These are phyloP conservation scores for Prunus campanulata DNA, from an alignment of 306 rosid species.

Conservation along the genomic window DNA sequence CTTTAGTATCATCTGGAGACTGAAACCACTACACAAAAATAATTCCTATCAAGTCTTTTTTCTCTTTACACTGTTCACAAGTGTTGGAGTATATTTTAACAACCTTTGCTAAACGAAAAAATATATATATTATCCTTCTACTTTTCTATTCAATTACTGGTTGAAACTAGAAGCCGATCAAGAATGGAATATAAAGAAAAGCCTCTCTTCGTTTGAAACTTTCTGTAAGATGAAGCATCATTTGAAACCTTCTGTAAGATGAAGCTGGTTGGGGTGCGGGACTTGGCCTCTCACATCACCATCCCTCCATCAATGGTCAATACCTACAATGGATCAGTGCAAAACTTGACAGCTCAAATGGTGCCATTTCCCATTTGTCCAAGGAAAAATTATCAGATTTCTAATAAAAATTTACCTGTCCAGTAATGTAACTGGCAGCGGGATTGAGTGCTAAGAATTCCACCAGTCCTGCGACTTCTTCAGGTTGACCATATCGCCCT, in stretches of 20 bases:
- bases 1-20: background rate
- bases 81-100: background rate
- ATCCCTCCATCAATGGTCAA: constrained; percentile 91
- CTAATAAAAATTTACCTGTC: constrained; percentile 48
- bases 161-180: background rate
- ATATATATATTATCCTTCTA: background rate
- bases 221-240: too few relatives aligned
- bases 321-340: constrained; percentile 44
- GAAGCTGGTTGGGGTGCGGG: background rate
- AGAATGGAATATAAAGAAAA: background rate
- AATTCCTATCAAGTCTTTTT: background rate
- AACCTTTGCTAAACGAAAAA: background rate
- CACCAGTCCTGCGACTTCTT: constrained; percentile 96
- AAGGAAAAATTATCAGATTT: background rate
- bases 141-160: background rate
- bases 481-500: constrained; percentile 94
- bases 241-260: background rate
- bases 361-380: background rate
- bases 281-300: constrained; percentile 56
- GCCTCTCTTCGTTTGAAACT: background rate
- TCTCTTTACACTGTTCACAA: background rate
- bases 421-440: constrained; percentile 86
- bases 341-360: background rate
- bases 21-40: background rate
- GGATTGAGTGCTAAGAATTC: constrained; percentile 86